phyloP scores from a whole-genome alignment of 257 asterid genomes.

The Scutellaria baicalensis region DNA sequence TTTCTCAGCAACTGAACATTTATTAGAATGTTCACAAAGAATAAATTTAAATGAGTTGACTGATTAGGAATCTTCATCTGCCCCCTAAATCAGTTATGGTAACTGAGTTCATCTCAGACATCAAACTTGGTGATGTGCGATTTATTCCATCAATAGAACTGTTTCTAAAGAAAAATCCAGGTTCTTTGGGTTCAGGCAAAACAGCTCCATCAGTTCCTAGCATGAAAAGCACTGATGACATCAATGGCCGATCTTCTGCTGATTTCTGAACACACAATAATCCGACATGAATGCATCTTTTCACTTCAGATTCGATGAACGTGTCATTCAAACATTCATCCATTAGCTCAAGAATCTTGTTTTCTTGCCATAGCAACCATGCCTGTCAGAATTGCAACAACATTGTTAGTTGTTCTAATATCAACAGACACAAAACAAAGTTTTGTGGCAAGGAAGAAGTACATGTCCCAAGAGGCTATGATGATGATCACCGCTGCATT shows the following conservation, averaged over 20 bases:
- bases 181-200: conserved; percentile 31
- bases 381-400: conserved; percentile 17
- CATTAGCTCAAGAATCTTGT: conserved; percentile 19
- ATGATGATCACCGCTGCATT: conserved; percentile 4
- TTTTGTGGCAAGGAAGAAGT: background rate
- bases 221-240: conserved; percentile 31
- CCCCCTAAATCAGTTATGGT: conserved; percentile 19
- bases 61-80: background rate
- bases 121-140: background rate
- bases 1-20: too few species aligned
- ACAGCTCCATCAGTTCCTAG: conserved; percentile 20
- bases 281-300: conserved; percentile 33
- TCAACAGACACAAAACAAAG: background rate
- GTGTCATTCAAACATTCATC: conserved; percentile 18
- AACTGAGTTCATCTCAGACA: background rate
- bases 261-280: conserved; percentile 29
- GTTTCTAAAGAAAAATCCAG: conserved; percentile 29
- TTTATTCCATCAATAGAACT: background rate
- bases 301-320: conserved; percentile 22
- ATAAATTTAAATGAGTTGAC: background rate
- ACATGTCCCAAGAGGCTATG: conserved; percentile 35
- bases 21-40: too few species aligned
- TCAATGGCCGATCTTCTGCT: conserved; percentile 24
- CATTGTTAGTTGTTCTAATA: background rate
- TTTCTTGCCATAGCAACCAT: conserved; percentile 32